These are phyloP conservation scores for Podospora bellae-mahoneyi DNA, from an alignment of 495 filamentous ascomycete genomes.

Conservation along the genomic window DNA sequence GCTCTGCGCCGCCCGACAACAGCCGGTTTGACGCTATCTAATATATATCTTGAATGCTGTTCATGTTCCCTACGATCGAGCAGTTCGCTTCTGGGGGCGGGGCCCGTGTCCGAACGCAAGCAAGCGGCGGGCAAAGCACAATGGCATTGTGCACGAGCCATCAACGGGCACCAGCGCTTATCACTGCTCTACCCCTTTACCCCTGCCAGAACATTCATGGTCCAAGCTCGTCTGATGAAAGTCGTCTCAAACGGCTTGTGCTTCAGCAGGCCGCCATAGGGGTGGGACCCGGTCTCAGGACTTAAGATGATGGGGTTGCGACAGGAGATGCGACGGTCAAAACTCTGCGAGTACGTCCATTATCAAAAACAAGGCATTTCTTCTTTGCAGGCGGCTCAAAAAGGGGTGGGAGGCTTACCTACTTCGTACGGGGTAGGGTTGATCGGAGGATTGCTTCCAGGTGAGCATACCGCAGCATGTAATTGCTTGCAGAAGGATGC, in stretches of 20 bases:
- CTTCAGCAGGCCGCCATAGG: conserved; percentile 28
- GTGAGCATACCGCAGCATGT: background rate
- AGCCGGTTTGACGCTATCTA: background rate
- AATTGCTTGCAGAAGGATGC: background rate
- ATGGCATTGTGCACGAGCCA: background rate
- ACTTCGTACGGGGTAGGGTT: background rate
- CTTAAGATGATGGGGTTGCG: conserved; percentile 4
- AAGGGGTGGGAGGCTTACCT: background rate
- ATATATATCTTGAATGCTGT: conserved; percentile 6
- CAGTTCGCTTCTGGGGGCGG: conserved; percentile 1
- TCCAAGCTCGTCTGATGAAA: conserved; percentile 19
- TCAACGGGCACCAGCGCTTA: background rate
- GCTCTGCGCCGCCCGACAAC: conserved; percentile 9
- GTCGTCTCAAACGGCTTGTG: conserved; percentile 34
- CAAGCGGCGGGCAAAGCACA: background rate
- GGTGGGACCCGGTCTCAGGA: conserved; percentile 29
- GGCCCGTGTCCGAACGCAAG: background rate
- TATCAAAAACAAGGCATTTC: background rate
- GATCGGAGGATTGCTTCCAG: background rate
- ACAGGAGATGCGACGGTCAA: background rate
- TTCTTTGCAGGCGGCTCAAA: background rate
- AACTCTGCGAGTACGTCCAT: background rate
- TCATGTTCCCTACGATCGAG: background rate
- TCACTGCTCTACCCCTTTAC: conserved; percentile 4
- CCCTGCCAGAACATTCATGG: conserved; percentile 11